A percentile compares a stretch with the other conserved stretches of the same genome.
Evolutionary conservation across 192 early-diverging fungal genomes (phyloP).

Genomic region (Podochytrium sp.): DNA sequence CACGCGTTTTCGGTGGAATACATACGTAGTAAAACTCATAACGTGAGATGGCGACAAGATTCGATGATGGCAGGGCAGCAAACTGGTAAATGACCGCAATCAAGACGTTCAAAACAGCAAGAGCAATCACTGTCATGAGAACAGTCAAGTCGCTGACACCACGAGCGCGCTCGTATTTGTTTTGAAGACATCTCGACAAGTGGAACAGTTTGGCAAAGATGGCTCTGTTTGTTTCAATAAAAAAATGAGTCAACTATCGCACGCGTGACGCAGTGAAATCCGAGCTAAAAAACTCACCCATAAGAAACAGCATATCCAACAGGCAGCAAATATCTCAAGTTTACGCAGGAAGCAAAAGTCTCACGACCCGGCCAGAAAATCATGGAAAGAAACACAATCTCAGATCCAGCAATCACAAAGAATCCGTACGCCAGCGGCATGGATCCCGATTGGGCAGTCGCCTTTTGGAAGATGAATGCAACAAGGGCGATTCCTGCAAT

Average conservation of each 20-base stretch:
- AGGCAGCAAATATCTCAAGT: slow-evolving; percentile 14
- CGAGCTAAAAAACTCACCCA: not conserved
- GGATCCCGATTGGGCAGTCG: not conserved
- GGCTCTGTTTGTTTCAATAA: not conserved
- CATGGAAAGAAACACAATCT: slow-evolving; percentile 4
- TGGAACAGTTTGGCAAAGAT: slow-evolving; percentile 20
- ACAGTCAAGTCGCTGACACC: slow-evolving; percentile 6
- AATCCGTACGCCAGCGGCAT: slow-evolving; percentile 5
- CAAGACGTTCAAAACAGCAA: slow-evolving; percentile 2
- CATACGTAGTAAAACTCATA: slow-evolving; percentile 18
- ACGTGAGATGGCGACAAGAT: not conserved
- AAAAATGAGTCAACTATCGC: not conserved
- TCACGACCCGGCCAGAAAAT: not conserved
- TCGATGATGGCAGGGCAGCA: not conserved
- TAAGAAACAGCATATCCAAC: not conserved
- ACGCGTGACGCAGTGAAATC: too few species aligned
- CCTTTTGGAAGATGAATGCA: slow-evolving; percentile 18
- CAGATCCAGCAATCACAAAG: not conserved
- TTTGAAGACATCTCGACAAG: slow-evolving; percentile 5
- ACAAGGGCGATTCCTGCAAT: not conserved
- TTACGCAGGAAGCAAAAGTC: not conserved
- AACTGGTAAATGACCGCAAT: slow-evolving; percentile 10
- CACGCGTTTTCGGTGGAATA: not conserved
- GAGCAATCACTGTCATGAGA: not conserved
- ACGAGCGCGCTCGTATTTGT: slow-evolving; percentile 14